Evolutionary conservation across 2,329 filamentous ascomycete genomes (phyloP), one percentile per base, ranked within the genome.

Genomic region (Xylariaceae sp.): DNA sequence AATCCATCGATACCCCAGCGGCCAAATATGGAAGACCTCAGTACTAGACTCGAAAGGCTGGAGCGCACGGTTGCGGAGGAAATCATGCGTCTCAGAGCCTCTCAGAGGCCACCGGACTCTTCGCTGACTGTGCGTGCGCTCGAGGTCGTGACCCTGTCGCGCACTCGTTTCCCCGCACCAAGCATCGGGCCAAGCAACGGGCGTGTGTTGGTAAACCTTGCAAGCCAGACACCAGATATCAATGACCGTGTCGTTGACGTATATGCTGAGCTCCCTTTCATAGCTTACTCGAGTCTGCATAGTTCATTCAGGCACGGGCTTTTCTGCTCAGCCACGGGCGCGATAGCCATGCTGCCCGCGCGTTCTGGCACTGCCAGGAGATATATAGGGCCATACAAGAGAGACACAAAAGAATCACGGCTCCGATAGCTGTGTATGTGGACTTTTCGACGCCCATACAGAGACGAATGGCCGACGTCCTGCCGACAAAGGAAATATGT

Each of bases 371-470:
- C 32, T 65, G 75, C 31, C 63, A 68, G 38, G 64, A 65, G 31
- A 64, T 76, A 26, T 67, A 76, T 50, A 67, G 61, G 43, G 56
- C 63, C 11, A 57, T 76, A 7, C 68, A 70, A 46, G 65, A 69
- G 34, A 67, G 72, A 19, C 66, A 70, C 49, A 60, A 60, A 37
- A 67, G 68, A 47, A 65, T 64, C 0, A 56, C 74, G 28, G 58
- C 67, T 4, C 73, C 74, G 1, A 75, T 77, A 31, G 64, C 70
- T 3, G 73, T 77, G 21, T 77, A 70, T 48, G 73, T 76, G 18
- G 71, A 77, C 49, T 76, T 73, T n/a, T 71, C 76, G 61, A 71
- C 74, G 53, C 73, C 74, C 0, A 65, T 77, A 2, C 68, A 69
- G 40, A 74, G 74, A 53, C 70, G 74, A 32, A 78, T 78, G 74